Percentiles rank a stretch among this genome's conserved stretches.
Evolutionary conservation across 129 eudicot species (phyloP).

Genomic region (Flaveria robusta): DNA sequence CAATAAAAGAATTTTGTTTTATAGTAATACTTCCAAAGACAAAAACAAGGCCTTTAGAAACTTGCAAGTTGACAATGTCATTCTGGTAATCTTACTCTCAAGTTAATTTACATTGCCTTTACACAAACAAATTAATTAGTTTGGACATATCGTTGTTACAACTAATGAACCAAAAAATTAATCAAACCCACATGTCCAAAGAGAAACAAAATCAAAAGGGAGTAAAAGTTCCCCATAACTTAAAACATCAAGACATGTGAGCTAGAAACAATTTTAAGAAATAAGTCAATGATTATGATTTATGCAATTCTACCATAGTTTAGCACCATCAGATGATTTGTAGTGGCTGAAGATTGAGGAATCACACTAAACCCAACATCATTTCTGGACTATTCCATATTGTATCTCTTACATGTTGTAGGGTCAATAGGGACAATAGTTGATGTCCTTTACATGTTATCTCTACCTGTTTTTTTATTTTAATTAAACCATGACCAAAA

Average conservation of each 20-base stretch:
- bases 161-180: slow-evolving; percentile 29
- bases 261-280: slow-evolving; percentile 22
- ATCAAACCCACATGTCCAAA: slow-evolving; percentile 29
- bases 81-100: slow-evolving; percentile 6
- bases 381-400: slow-evolving; percentile 55
- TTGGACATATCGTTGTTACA: slow-evolving; percentile 21
- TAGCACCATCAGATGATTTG: slow-evolving; percentile 58
- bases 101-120: slow-evolving; percentile 24
- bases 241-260: slow-evolving; percentile 28
- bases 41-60: neutral
- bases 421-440: slow-evolving; percentile 55
- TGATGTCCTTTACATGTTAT: slow-evolving; percentile 87
- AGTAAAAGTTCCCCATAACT: slow-evolving; percentile 34
- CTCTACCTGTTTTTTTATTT: slow-evolving; percentile 55
- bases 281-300: neutral
- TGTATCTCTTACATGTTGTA: slow-evolving; percentile 77
- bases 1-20: neutral
- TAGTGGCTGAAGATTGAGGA: slow-evolving; percentile 37
- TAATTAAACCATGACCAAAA: slow-evolving; percentile 2
- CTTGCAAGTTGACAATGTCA: neutral
- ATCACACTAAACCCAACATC: slow-evolving; percentile 30
- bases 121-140: slow-evolving; percentile 26
- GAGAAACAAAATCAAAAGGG: slow-evolving; percentile 30
- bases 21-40: neutral
- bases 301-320: slow-evolving; percentile 49